phyloP scores from a whole-genome alignment of 306 rosid genomes.

The Dryas alaskensis region DNA sequence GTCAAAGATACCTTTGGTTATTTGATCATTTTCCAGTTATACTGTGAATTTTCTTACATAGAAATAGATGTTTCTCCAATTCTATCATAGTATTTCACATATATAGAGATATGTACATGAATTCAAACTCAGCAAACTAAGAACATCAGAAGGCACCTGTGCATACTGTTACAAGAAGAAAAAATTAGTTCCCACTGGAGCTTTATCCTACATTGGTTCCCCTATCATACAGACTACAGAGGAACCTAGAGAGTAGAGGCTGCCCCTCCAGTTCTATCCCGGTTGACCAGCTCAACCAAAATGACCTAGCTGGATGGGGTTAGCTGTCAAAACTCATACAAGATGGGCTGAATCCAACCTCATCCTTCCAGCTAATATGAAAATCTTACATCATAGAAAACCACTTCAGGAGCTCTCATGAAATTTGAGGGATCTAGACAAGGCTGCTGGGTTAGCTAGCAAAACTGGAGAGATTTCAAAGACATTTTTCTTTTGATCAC shows the following conservation, averaged over 20 bases:
- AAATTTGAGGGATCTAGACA: constrained; percentile 76
- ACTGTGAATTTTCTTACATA: constrained; percentile 23
- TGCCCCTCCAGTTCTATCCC: constrained; percentile 17
- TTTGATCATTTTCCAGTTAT: too few species aligned
- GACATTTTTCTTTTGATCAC: constrained; percentile 40
- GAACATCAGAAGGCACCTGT: constrained; percentile 42
- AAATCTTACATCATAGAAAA: constrained; percentile 1
- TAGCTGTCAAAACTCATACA: constrained; percentile 29
- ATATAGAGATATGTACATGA: constrained; percentile 47
- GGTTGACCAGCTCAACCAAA: constrained; percentile 26
- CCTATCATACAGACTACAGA: constrained; percentile 17
- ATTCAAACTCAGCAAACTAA: constrained; percentile 42
- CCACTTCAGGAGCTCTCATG: constrained; percentile 58
- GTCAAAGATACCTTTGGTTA: not conserved
- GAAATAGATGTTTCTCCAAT: constrained; percentile 32
- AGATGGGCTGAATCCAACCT: constrained; percentile 31
- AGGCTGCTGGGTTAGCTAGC: constrained; percentile 89
- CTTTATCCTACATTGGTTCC: constrained; percentile 38
- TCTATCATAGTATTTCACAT: constrained; percentile 47
- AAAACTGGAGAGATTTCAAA: constrained; percentile 51
- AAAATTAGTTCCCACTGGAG: constrained; percentile 43
- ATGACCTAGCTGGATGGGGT: constrained; percentile 36
- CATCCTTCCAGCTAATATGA: constrained; percentile 8
- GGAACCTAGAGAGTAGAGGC: constrained; percentile 22
- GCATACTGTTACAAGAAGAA: constrained; percentile 35